Percentiles rank a stretch among this genome's conserved stretches.
Evolutionary conservation across 345 rosid genomes (phyloP).

Genomic region (Viola odorata): DNA sequence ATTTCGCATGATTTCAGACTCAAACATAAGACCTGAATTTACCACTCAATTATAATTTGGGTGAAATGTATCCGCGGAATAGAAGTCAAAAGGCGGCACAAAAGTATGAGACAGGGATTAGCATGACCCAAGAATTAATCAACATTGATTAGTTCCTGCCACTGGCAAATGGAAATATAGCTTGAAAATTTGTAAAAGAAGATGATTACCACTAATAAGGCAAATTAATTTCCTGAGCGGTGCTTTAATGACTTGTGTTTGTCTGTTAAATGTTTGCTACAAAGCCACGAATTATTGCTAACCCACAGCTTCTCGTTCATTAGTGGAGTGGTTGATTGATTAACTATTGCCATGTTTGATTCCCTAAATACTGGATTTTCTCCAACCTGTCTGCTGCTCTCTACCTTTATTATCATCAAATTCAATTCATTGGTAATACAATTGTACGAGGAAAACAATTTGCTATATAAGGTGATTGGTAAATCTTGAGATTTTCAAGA

Average conservation of each 20-base stretch:
- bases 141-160: slow-evolving; percentile 3
- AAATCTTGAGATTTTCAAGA: too few relatives aligned
- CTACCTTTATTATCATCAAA: too few relatives aligned
- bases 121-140: slow-evolving; percentile 15
- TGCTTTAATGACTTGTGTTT: slow-evolving; percentile 48
- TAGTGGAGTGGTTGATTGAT: slow-evolving; percentile 55
- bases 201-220: not conserved
- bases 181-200: slow-evolving; percentile 31
- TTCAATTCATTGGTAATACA: too few relatives aligned
- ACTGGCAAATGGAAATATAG: slow-evolving; percentile 16
- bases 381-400: slow-evolving; percentile 20
- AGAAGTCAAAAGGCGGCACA: not conserved
- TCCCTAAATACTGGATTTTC: slow-evolving; percentile 46
- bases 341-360: slow-evolving; percentile 49
- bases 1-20: too few relatives aligned
- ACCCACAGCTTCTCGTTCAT: slow-evolving; percentile 9
- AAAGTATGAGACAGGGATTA: not conserved
- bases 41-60: too few relatives aligned
- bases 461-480: too few relatives aligned
- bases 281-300: slow-evolving; percentile 8
- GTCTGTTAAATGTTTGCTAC: slow-evolving; percentile 22
- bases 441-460: too few relatives aligned
- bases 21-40: too few relatives aligned
- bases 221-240: slow-evolving; percentile 7
- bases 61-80: too few relatives aligned